A percentile compares a stretch with the other conserved stretches of the same genome.
Evolutionary conservation across 805 yeast genomes (phyloP).

Genomic region (Starmerella vaccinii): DNA sequence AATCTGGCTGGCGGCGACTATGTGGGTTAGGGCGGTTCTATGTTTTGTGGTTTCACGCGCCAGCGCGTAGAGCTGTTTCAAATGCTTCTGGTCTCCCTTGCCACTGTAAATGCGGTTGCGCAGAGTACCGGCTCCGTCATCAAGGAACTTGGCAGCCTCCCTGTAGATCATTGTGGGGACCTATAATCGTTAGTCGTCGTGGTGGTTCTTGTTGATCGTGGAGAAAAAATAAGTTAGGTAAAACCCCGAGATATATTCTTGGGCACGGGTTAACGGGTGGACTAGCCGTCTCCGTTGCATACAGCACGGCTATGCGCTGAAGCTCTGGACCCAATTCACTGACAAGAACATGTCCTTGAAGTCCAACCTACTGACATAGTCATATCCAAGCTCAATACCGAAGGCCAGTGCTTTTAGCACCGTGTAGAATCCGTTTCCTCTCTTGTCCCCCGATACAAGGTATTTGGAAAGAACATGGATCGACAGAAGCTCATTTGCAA

Average conservation of each 20-base stretch:
- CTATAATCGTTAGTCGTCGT: not conserved
- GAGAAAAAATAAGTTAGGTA: not conserved
- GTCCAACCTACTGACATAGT: conserved; percentile 9
- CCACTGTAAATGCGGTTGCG: conserved; percentile 31
- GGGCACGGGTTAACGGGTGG: not conserved
- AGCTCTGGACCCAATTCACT: conserved; percentile 5
- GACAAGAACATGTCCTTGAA: conserved; percentile 2
- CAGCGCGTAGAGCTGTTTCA: conserved; percentile 78
- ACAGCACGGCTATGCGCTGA: not conserved
- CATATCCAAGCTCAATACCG: conserved; percentile 7
- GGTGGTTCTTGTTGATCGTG: not conserved
- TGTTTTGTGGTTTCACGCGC: conserved; percentile 68
- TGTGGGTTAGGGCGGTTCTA: conserved; percentile 49
- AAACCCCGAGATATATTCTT: not conserved
- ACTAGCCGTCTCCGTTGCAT: not conserved
- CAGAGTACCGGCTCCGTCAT: conserved; percentile 26
- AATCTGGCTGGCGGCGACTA: conserved; percentile 61
- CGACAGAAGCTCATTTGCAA: conserved; percentile 2
- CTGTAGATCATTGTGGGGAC: conserved; percentile 22
- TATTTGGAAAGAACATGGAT: conserved; percentile 16
- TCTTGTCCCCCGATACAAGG: conserved; percentile 10
- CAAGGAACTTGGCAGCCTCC: conserved; percentile 25
- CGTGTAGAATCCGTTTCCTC: conserved; percentile 11
- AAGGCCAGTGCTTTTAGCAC: conserved; percentile 7
- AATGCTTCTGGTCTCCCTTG: conserved; percentile 34